Evolutionary conservation across 495 filamentous ascomycete genomes (phyloP).

Genomic region (Acidomyces sp.): DNA sequence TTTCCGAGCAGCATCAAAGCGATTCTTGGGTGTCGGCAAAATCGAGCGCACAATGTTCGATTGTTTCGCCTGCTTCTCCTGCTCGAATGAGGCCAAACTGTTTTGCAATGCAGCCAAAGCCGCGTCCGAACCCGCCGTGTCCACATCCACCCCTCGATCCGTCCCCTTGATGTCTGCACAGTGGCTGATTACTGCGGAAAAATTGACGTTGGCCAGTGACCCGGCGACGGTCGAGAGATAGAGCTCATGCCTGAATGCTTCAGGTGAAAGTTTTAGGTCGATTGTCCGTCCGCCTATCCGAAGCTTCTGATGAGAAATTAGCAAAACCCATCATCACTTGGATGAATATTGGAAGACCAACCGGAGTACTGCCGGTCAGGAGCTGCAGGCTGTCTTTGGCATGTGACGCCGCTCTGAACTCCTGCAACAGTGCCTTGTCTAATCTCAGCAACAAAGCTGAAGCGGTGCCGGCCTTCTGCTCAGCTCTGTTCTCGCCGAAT

Average conservation of each 20-base stretch:
- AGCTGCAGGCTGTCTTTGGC: conserved; percentile 12
- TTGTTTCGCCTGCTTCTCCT: conserved; percentile 30
- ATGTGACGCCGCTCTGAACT: conserved; percentile 9
- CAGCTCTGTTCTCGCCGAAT: neutral
- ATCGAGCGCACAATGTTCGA: conserved; percentile 10
- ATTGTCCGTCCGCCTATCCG: conserved; percentile 15
- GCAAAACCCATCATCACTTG: neutral
- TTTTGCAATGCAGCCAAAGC: conserved; percentile 27
- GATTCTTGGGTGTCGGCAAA: conserved; percentile 8
- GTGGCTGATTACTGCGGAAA: conserved; percentile 22
- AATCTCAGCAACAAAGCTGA: conserved; percentile 10
- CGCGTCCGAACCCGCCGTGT: conserved; percentile 23
- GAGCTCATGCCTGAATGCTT: conserved; percentile 18
- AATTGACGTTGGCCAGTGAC: conserved; percentile 18
- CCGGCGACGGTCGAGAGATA: conserved; percentile 7
- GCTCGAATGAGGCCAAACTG: conserved; percentile 25
- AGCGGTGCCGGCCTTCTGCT: neutral
- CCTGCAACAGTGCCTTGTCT: conserved; percentile 7
- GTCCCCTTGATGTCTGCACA: conserved; percentile 18
- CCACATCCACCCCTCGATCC: neutral
- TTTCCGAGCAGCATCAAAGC: conserved; percentile 12
- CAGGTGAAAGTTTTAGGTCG: conserved; percentile 12
- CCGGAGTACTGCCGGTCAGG: conserved; percentile 13
- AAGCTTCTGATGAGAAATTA: conserved; percentile 8
- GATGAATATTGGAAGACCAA: conserved; percentile 3